Conservation (phyloP, 352 stramenopile genomes). For the Pythium biforme region DNA sequence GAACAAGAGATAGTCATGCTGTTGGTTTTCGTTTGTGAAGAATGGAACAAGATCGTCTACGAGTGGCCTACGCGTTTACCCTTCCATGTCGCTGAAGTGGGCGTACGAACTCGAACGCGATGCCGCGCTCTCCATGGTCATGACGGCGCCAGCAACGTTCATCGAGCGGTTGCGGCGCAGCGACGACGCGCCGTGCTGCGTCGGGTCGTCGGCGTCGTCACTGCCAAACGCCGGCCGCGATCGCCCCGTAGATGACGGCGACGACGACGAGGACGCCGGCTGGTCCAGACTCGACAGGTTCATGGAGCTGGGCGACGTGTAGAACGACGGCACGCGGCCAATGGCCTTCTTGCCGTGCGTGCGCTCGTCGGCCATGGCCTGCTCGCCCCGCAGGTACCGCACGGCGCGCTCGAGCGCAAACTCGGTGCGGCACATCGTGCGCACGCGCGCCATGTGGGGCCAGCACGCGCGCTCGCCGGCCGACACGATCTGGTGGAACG, state of each 20-base stretch:
- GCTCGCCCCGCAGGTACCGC: constrained; percentile 75
- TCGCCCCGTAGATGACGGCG: not conserved
- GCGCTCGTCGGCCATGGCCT: constrained; percentile 78
- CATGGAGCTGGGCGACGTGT: constrained; percentile 85
- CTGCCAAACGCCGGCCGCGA: constrained; percentile 2
- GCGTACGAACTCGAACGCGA: constrained; percentile 29
- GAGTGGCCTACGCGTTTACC: not conserved
- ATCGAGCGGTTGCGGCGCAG: constrained; percentile 75
- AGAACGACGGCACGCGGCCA: constrained; percentile 83
- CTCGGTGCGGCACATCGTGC: constrained; percentile 96
- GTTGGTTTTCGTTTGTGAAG: constrained; percentile 33
- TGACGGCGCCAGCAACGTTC: constrained; percentile 79
- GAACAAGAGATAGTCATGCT: constrained; percentile 13
- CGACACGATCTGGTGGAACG: constrained; percentile 68
- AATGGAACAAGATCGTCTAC: not conserved
- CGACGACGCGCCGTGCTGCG: not conserved
- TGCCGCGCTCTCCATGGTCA: constrained; percentile 66
- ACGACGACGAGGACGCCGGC: not conserved
- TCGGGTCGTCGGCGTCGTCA: constrained; percentile 11
- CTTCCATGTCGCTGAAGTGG: constrained; percentile 38
- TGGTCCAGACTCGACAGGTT: constrained; percentile 73
- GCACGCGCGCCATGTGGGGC: constrained; percentile 94
- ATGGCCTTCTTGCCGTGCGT: constrained; percentile 68
- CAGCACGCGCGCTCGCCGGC: constrained; percentile 92
- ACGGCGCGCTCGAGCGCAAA: constrained; percentile 93